These are phyloP conservation scores for Fraxinus baroniana DNA, from an alignment of 305 asterid species.

Conservation along the genomic window DNA sequence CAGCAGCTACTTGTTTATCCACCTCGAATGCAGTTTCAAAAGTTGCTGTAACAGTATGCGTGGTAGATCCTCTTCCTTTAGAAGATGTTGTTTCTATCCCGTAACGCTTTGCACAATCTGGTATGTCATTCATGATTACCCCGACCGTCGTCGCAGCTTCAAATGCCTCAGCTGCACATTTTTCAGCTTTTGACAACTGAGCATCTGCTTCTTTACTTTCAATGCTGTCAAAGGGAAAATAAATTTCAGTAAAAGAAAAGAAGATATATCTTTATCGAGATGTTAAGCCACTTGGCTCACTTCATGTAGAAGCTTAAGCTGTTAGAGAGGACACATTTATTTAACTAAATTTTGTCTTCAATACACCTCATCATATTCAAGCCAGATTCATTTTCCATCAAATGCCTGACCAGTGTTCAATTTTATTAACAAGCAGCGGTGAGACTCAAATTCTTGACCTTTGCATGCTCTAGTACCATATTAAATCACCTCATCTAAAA, in stretches of 20 bases:
- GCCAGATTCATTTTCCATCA: neutral
- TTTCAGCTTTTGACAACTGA: constrained; percentile 52
- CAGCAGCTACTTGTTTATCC: constrained; percentile 88
- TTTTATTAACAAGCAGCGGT: neutral
- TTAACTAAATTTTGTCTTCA: neutral
- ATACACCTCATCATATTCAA: neutral
- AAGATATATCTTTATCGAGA: neutral
- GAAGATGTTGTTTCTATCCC: constrained; percentile 48
- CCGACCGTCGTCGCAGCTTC: constrained; percentile 75
- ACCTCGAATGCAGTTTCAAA: constrained; percentile 88
- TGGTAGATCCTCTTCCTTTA: constrained; percentile 44
- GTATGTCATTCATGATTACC: constrained; percentile 69
- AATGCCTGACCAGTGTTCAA: neutral
- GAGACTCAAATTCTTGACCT: neutral
- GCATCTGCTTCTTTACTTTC: constrained; percentile 79
- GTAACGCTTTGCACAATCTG: constrained; percentile 50
- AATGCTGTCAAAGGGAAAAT: constrained; percentile 47
- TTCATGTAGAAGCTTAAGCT: neutral
- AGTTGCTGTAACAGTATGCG: constrained; percentile 69
- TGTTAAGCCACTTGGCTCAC: neutral
- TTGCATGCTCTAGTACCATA: neutral
- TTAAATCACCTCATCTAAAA: neutral
- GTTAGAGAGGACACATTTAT: neutral
- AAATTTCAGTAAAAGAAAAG: neutral
- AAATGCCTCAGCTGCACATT: constrained; percentile 66